Base-by-base conservation (phyloP, 2,329 filamentous ascomycete genomes). In the Ophiosphaerella narmari region DNA sequence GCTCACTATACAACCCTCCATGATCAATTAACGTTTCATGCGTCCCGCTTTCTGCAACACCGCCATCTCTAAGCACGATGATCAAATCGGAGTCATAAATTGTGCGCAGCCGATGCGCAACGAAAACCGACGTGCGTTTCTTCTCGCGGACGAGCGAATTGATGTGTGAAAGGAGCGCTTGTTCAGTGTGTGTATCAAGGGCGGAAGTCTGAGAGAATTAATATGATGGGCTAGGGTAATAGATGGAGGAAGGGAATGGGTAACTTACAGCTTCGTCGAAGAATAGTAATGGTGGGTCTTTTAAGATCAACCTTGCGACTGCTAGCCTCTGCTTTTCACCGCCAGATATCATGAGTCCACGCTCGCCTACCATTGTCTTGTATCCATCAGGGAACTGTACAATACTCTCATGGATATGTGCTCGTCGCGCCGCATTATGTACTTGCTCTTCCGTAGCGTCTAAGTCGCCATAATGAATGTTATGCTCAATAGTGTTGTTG, bases 341-440 rank as follows among this genome's bases (percentile, higher is more conserved):
- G 2, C 90, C 92, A 1, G 90, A 95, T 38, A 97, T 96, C 92
- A 97, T 97, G 84, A 97, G 87, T 1, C 92, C 92, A 39, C 93
- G 84, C 77, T 97, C 93, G 45, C 93, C 93, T 23, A 97, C 94
- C 74, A 88, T 91, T 16, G 94, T 97, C 18, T 87, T 76, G 72
- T 97, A 96, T 13, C 91, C 90, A n/a, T 92, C 87, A 1, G 90
- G 91, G 70, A 96, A 87, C n/a, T 78, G 79, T 47, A 83, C 78
- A 43, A 88, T 90, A 38, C 64, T 71, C 16, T 94, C 87, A 73
- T 97, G 88, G 50, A 99, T 91, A 48, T 87, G 86, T 2, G 94
- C 93, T 46, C 91, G 83, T 66, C 86, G 85, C 1, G 94, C 91
- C 0, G 91, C 94, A 26, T 86, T 86, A 11, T 85, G 72, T 7